phyloP scores from a whole-genome alignment of 192 early-diverging fungal species.

The Rhizoclosmatium sp. region DNA sequence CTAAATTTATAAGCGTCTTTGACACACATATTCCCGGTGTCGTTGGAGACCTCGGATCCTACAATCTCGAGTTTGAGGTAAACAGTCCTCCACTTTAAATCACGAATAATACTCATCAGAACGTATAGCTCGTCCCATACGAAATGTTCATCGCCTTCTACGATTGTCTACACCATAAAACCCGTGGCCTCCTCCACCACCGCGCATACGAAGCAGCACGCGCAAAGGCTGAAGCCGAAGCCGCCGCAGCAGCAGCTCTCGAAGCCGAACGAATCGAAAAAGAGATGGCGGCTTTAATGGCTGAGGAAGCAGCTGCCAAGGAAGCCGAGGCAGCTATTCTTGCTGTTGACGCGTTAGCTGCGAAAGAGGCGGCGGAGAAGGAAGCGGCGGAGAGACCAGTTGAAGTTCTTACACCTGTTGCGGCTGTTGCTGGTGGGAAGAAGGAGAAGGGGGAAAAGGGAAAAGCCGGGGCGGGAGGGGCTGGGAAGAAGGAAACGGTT shows the following conservation, averaged over 20 bases:
- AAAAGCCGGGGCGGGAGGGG: not conserved
- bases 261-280: not conserved
- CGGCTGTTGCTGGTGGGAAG: not conserved
- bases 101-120: not conserved
- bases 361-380: not conserved
- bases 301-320: not conserved
- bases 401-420: not conserved
- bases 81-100: not conserved
- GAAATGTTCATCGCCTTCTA: slow-evolving; percentile 46
- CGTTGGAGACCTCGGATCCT: slow-evolving; percentile 33
- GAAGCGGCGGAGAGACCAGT: not conserved
- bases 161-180: slow-evolving; percentile 36
- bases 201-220: slow-evolving; percentile 8
- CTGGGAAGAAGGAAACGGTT: not conserved
- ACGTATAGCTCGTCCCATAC: slow-evolving; percentile 47
- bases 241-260: slow-evolving; percentile 4
- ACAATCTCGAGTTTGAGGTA: slow-evolving; percentile 64
- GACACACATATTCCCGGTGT: slow-evolving; percentile 36
- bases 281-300: not conserved
- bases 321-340: not conserved
- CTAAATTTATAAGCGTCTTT: slow-evolving; percentile 45
- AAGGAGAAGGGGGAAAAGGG: slow-evolving; percentile 10
- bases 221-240: not conserved
- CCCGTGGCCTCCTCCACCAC: slow-evolving; percentile 18
- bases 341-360: not conserved